These are phyloP conservation scores for Anthoceros angustus DNA, from an alignment of 225 moss, liverwort and hornwort genomes.

Conservation along the genomic window DNA sequence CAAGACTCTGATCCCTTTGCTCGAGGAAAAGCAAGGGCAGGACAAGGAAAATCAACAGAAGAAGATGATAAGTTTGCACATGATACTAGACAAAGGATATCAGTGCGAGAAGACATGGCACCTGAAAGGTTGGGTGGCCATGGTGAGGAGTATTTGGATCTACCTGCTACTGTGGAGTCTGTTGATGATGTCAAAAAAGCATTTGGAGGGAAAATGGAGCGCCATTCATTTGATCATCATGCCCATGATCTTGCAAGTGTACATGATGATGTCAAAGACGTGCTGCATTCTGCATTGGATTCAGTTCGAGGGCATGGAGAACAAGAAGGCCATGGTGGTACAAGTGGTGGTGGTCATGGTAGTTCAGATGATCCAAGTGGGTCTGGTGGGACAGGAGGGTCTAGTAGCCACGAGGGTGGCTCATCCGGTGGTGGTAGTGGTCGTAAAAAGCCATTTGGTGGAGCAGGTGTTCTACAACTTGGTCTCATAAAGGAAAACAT, in stretches of 20 bases:
- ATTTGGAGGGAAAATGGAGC: neutral
- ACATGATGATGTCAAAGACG: neutral
- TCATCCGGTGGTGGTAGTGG: neutral
- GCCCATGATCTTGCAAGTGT: constrained; percentile 1
- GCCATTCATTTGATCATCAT: neutral
- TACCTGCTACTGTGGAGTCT: neutral
- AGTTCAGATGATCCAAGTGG: neutral
- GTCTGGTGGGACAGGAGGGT: neutral
- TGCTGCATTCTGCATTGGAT: neutral
- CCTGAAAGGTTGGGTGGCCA: neutral
- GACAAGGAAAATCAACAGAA: neutral
- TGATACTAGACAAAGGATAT: constrained; percentile 3
- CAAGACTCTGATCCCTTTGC: neutral
- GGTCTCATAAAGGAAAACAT: neutral
- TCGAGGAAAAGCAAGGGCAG: neutral
- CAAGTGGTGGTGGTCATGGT: neutral
- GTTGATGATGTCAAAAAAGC: neutral
- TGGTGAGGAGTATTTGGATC: constrained; percentile 2
- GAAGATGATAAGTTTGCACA: neutral
- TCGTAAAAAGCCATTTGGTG: neutral
- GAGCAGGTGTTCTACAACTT: neutral
- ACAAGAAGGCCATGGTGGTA: neutral
- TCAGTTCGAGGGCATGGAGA: neutral
- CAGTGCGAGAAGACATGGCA: neutral
- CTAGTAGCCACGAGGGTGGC: neutral